These are phyloP conservation scores for Globisporangium splendens DNA, from an alignment of 352 stramenopile genomes.

Conservation along the genomic window DNA sequence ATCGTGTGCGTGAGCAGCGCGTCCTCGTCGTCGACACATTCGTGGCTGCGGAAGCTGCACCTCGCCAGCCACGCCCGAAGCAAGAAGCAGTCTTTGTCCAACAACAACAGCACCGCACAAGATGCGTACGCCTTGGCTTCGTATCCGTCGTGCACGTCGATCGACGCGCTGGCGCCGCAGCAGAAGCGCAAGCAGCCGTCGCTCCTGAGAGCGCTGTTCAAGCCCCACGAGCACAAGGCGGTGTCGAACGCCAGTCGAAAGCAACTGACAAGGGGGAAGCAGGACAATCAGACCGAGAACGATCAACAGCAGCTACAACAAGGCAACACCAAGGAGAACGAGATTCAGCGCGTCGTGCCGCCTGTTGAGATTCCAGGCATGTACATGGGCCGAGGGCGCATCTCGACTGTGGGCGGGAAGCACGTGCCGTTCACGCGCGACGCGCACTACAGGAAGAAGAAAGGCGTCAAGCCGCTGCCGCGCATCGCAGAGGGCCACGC, in stretches of 20 bases:
- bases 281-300: not conserved
- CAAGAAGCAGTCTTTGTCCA: too few relatives aligned
- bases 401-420: constrained; percentile 19
- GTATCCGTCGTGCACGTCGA: not conserved
- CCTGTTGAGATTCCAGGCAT: constrained; percentile 23
- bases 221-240: constrained; percentile 8
- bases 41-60: constrained; percentile 8
- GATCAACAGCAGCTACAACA: not conserved
- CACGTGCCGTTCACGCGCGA: constrained; percentile 27
- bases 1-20: constrained; percentile 2
- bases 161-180: not conserved
- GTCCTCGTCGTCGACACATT: not conserved
- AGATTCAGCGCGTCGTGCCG: constrained; percentile 17
- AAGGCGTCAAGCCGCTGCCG: constrained; percentile 17
- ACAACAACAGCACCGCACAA: not conserved
- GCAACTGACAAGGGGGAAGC: not conserved
- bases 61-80: not conserved
- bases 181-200: constrained; percentile 10
- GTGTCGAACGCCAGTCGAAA: constrained; percentile 3
- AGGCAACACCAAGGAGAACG: not conserved
- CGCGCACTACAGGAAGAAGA: constrained; percentile 17
- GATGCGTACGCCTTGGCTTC: not conserved
- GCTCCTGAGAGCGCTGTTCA: constrained; percentile 9
- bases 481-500: constrained; percentile 9
- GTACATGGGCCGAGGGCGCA: constrained; percentile 20